Conservation (phyloP, 2,329 filamentous ascomycete genomes). For the Sarocladiaceae sp. region DNA sequence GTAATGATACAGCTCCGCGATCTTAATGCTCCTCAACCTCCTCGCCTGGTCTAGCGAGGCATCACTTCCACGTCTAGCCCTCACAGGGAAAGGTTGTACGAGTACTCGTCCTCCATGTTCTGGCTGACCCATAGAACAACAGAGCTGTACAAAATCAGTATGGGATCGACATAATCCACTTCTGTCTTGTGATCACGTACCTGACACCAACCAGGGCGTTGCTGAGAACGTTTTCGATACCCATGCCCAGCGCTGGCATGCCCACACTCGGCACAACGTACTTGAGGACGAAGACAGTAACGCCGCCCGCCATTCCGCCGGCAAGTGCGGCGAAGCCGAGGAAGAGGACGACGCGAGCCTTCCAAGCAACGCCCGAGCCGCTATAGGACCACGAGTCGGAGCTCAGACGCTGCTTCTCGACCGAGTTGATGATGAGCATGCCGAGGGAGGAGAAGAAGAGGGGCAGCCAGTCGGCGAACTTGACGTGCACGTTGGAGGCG, state of each 20-base stretch:
- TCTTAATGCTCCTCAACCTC: no score
- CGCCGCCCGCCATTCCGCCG: constrained; percentile 62
- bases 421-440: constrained; percentile 66
- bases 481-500: constrained; percentile 54
- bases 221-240: constrained; percentile 59
- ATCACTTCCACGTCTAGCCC: no score
- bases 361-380: constrained; percentile 59
- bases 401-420: constrained; percentile 60
- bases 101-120: constrained; percentile 68
- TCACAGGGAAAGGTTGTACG: constrained; percentile 59
- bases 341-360: constrained; percentile 62
- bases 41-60: no score
- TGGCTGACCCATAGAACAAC: constrained; percentile 63
- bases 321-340: constrained; percentile 59
- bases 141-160: constrained; percentile 35
- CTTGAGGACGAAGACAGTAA: constrained; percentile 62
- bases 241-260: constrained; percentile 58
- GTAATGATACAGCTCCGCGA: no score
- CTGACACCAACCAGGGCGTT: constrained; percentile 58
- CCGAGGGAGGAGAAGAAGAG: constrained; percentile 60
- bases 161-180: no score
- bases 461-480: constrained; percentile 64
- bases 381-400: constrained; percentile 58
- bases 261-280: constrained; percentile 50
- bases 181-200: constrained; percentile 27